Base-by-base conservation (phyloP, 345 rosid species). In the Salix dunnii region DNA sequence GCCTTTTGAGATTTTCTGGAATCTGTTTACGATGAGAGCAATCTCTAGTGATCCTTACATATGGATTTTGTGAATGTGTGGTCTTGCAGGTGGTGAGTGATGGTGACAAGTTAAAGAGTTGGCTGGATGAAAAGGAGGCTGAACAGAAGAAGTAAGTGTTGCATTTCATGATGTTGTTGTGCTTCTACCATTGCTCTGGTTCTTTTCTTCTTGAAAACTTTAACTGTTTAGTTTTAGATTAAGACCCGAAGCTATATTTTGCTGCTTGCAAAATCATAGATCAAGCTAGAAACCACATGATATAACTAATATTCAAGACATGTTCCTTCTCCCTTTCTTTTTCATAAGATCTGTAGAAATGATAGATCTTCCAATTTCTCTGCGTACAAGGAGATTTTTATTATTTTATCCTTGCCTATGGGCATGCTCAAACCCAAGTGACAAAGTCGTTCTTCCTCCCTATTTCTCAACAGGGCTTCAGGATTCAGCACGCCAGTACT, bases 81-180 rank as follows among this genome's bases (percentile, higher is more conserved):
- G 4, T 12, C 53, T 68, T 77, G 63, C 82, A 96, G 99, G 88
- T 96, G 67, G 66, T 78, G 42, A 85, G 78, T 70, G 95, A 87
- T 78, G 85, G 81, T 75, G 89, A 94, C 43, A 89, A 88, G 81
- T 80, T 91, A 73, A 88, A 87, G 82, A 84, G 83, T 83, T 96
- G 99, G 99, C 80, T 96, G 82, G 91, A 87, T 64, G 91, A 90
- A 89, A 92, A 84, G 87, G 97, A 87, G 81, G 84, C 89, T 62
- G 94, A 90, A 82, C 99, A 94, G 84, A 84, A 81, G 60, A 86
- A 88, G 98, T 92, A 82, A 90, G 94, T 81, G 63, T 61, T 68
- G 42, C 30, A 71, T 31, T 61, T 46, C 28, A 10, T 3, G 40
- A 42, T 51, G 11, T 73, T 42, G 5, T 67, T 67, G 51, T 70